phyloP scores from a whole-genome alignment of 73 alveolate species.

The Stentor roeselii region DNA sequence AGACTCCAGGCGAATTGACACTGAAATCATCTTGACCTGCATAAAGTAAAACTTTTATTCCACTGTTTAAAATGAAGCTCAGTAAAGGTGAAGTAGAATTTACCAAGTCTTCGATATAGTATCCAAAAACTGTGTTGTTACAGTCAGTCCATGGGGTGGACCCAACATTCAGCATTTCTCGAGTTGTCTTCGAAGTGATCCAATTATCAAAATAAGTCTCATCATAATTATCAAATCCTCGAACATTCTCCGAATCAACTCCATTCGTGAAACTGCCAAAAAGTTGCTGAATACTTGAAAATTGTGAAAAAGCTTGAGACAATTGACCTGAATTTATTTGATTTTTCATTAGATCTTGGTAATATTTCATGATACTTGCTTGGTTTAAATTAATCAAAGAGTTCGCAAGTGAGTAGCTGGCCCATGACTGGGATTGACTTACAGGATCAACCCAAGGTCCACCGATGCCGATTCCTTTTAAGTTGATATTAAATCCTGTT shows the following conservation, averaged over 20 bases:
- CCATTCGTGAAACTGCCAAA: constrained; percentile 31
- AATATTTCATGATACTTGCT: neutral
- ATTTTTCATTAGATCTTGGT: neutral
- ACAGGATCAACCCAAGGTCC: constrained; percentile 52
- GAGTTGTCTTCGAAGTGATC: constrained; percentile 31
- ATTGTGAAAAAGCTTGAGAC: neutral
- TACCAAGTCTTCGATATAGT: constrained; percentile 57
- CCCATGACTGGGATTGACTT: constrained; percentile 24
- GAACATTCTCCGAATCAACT: constrained; percentile 47
- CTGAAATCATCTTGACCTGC: constrained; percentile 62
- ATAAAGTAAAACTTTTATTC: constrained; percentile 46
- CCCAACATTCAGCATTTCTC: constrained; percentile 41
- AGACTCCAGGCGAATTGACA: constrained; percentile 65
- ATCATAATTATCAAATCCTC: constrained; percentile 45
- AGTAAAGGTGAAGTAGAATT: constrained; percentile 39
- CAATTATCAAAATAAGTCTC: constrained; percentile 30
- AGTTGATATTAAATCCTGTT: constrained; percentile 24
- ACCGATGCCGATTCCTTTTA: constrained; percentile 60
- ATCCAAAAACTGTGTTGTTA: constrained; percentile 43
- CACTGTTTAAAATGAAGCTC: constrained; percentile 26
- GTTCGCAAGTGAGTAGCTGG: constrained; percentile 30
- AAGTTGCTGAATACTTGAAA: neutral
- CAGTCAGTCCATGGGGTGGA: constrained; percentile 51
- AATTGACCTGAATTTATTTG: neutral
- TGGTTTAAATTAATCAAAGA: constrained; percentile 22